phyloP scores from a whole-genome alignment of 805 yeast genomes.

The Ogataea thermomethanolica region DNA sequence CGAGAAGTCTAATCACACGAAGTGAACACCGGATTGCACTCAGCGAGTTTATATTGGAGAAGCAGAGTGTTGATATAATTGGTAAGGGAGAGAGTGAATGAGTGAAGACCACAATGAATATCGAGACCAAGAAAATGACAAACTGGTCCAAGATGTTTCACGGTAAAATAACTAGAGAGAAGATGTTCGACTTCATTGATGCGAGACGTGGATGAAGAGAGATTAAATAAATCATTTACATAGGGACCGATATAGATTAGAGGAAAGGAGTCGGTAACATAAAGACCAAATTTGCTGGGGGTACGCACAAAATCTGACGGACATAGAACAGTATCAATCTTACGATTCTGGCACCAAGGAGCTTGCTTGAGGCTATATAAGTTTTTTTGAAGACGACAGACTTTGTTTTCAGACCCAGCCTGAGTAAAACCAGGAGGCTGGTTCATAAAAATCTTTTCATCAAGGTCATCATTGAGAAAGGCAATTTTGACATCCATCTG shows the following conservation, averaged over 20 bases:
- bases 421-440: slow-evolving; percentile 2
- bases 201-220: not conserved
- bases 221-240: not conserved
- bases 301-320: not conserved
- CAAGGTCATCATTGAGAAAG: slow-evolving; percentile 10
- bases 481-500: slow-evolving; percentile 17
- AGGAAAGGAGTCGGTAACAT: not conserved
- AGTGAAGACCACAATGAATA: not conserved
- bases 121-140: not conserved
- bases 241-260: not conserved
- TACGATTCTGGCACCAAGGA: not conserved
- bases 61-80: not conserved
- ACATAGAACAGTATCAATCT: not conserved
- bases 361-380: not conserved
- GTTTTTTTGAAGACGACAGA: slow-evolving; percentile 1
- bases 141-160: not conserved
- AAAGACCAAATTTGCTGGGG: not conserved
- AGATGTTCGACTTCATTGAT: not conserved
- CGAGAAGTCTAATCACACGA: not conserved
- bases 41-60: not conserved
- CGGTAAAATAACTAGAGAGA: not conserved
- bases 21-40: not conserved
- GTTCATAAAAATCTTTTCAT: slow-evolving; percentile 11
- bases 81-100: not conserved
- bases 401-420: not conserved